Conservation (phyloP, 140 eudicot species). For the Senecio squalidus region DNA sequence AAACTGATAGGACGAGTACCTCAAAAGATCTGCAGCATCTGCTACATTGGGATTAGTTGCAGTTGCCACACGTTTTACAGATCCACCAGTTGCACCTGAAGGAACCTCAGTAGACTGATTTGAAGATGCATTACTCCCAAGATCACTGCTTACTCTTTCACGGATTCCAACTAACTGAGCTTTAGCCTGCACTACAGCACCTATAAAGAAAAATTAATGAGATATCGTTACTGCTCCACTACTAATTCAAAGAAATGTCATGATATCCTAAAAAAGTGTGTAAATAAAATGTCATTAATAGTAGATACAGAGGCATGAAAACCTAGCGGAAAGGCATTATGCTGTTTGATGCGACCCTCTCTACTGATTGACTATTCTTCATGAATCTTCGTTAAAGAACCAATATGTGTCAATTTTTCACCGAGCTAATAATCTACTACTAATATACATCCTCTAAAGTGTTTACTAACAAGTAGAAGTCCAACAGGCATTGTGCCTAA, state of each 20-base stretch:
- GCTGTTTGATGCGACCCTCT: not conserved
- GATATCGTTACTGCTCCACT: not conserved
- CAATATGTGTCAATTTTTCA: no score
- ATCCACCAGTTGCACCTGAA: slow-evolving; percentile 36
- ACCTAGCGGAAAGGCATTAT: not conserved
- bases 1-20: slow-evolving; percentile 49
- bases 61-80: slow-evolving; percentile 60
- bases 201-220: slow-evolving; percentile 31
- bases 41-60: slow-evolving; percentile 72
- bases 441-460: no score
- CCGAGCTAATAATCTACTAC: no score
- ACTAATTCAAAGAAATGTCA: not conserved
- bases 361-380: no score
- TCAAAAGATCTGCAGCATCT: slow-evolving; percentile 87
- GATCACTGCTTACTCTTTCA: slow-evolving; percentile 94
- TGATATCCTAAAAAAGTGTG: not conserved
- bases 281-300: not conserved
- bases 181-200: slow-evolving; percentile 87
- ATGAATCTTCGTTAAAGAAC: no score
- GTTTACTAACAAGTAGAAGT: no score
- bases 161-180: slow-evolving; percentile 84
- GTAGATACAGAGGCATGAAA: not conserved
- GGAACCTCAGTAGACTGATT: slow-evolving; percentile 32
- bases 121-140: slow-evolving; percentile 35
- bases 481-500: not conserved